Conservation (phyloP, 352 stramenopile genomes). For the Elongisporangium undulatum region DNA sequence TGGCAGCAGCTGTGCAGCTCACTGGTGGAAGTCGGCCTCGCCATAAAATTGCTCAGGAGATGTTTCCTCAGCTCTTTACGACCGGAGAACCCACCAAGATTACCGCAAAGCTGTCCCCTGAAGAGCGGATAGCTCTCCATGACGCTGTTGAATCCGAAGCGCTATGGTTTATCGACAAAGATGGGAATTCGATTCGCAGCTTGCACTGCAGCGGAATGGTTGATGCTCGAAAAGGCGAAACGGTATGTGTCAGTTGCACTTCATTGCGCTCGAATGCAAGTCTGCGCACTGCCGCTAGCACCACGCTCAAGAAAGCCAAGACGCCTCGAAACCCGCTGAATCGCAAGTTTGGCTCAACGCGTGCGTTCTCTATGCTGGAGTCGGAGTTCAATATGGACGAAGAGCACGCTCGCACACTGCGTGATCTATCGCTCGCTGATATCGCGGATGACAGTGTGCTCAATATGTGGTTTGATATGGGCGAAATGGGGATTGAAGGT, state of each 20-base stretch:
- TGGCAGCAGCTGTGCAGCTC: conserved; percentile 48
- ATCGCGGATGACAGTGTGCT: conserved; percentile 31
- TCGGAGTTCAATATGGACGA: conserved; percentile 54
- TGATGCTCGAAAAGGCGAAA: conserved; percentile 29
- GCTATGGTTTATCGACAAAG: conserved; percentile 79
- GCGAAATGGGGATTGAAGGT: conserved; percentile 58
- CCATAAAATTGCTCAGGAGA: conserved; percentile 60
- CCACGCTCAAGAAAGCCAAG: conserved; percentile 33
- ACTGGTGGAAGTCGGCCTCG: conserved; percentile 60
- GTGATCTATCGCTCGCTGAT: conserved; percentile 48
- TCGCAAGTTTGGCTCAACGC: conserved; percentile 48
- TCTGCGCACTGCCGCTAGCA: conserved; percentile 33
- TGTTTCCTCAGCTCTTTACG: conserved; percentile 62
- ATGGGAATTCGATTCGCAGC: conserved; percentile 62
- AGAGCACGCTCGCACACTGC: conserved; percentile 39
- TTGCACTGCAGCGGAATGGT: conserved; percentile 58
- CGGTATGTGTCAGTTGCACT: conserved; percentile 37
- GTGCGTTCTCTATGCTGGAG: conserved; percentile 48
- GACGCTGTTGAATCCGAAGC: conserved; percentile 69
- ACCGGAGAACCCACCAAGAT: conserved; percentile 12
- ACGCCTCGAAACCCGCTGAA: conserved; percentile 44
- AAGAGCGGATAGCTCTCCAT: conserved; percentile 20
- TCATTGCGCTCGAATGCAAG: conserved; percentile 45
- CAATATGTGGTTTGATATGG: conserved; percentile 64
- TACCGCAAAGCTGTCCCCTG: not conserved